Evolutionary conservation across 1,284 basidiomycete species (phyloP), one percentile per base, ranked within the genome.

Genomic region (Boletus sp.): DNA sequence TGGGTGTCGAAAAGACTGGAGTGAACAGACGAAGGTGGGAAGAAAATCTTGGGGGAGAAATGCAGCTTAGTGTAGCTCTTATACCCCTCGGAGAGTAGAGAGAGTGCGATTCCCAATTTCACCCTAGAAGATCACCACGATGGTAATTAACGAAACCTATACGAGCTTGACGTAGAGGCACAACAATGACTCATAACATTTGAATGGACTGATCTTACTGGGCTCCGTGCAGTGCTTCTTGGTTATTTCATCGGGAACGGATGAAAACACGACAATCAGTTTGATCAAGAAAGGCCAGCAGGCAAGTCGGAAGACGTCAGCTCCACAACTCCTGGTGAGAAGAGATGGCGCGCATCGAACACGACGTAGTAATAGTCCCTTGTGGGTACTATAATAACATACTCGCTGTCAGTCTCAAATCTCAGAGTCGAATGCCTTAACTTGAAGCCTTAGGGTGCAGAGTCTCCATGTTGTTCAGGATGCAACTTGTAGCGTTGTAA

Each of bases 1-100:
- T 17, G 29, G 44, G 52, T 46, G 47, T 44, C 25, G 17, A 52
- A 48, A 20, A 30, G 43, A 52, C 39, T 43, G 25, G 41, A 52
- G 39, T 27, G 30, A 26, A 13, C 1, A 32, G 27, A 34, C 0
- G 20, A 41, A 35, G 22, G 40, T 0, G 46, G 44, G 26, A 25
- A 0, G 5, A 16, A 41, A 44, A 35, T 51, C 40, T 54, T 47
- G 41, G 3, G 41, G 7, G 41, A 22, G 20, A n/a, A 8, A 6
- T 8, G 10, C 16, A 10, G 22, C 1, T 10, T 30, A 38, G 38
- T 33, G 5, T 10, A 19, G 42, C 38, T 41, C 58, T 60, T 62
- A 58, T 60, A 60, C 20, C n/a, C 30, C 29, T 41, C 22, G 14
- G n/a, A 26, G 22, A 9, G 16, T 9, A 9, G 5, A 26, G 9